Evolutionary conservation across 768 basidiomycete species (phyloP).

Genomic region (Calvatia gigantea): DNA sequence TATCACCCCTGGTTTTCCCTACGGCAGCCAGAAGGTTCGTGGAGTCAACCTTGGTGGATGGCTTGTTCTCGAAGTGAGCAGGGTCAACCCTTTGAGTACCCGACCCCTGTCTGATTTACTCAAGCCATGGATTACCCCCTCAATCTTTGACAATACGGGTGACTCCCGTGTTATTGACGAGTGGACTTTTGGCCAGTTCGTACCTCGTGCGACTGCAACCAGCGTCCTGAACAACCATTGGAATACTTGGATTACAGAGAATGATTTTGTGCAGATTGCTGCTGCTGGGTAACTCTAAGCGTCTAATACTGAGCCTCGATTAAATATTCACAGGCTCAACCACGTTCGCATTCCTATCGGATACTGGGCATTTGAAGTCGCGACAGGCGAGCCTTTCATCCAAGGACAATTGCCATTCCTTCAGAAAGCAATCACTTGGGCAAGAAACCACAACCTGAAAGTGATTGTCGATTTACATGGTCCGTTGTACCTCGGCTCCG

Average conservation of each 20-base stretch:
- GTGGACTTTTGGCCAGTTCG: slow-evolving; percentile 71
- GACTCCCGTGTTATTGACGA: slow-evolving; percentile 63
- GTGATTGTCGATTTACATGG: slow-evolving; percentile 79
- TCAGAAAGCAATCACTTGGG: slow-evolving; percentile 65
- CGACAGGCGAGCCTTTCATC: slow-evolving; percentile 73
- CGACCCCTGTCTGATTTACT: slow-evolving; percentile 12
- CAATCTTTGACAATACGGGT: slow-evolving; percentile 67
- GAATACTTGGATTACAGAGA: slow-evolving; percentile 81
- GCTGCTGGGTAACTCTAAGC: slow-evolving; percentile 58
- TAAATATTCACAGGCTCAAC: slow-evolving; percentile 52
- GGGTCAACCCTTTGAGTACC: background rate
- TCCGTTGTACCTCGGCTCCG: slow-evolving; percentile 12
- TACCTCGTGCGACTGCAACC: slow-evolving; percentile 46
- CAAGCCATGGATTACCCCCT: slow-evolving; percentile 78
- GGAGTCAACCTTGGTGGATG: slow-evolving; percentile 79
- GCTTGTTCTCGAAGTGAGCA: slow-evolving; percentile 43
- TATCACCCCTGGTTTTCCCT: slow-evolving; percentile 47
- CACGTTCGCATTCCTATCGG: slow-evolving; percentile 85
- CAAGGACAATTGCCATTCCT: slow-evolving; percentile 75
- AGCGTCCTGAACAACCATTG: slow-evolving; percentile 62
- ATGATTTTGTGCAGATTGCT: slow-evolving; percentile 73
- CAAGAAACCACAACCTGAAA: slow-evolving; percentile 66
- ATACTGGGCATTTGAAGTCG: slow-evolving; percentile 87
- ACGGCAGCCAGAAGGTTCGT: slow-evolving; percentile 69
- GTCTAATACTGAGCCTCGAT: background rate